Percentiles rank a stretch among this genome's conserved stretches.
phyloP scores from a whole-genome alignment of 495 filamentous ascomycete genomes.

The Halenospora varia region DNA sequence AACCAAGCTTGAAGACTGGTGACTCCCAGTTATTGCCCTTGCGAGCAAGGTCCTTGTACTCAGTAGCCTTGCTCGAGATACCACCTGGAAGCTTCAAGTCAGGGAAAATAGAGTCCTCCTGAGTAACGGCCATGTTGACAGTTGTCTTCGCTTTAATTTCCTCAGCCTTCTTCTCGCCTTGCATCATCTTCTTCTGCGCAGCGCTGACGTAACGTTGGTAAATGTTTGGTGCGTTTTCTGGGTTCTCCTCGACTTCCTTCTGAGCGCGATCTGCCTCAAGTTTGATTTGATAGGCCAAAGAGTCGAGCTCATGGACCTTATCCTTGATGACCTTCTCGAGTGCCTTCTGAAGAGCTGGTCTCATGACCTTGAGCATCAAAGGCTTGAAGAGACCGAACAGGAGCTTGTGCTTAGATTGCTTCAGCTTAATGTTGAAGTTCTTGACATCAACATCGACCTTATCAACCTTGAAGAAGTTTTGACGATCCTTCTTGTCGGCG shows the following conservation, averaged over 20 bases:
- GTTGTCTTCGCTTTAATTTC: conserved; percentile 63
- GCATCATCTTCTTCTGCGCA: conserved; percentile 65
- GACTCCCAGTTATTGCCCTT: conserved; percentile 95
- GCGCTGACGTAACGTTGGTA: conserved; percentile 80
- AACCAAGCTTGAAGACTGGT: conserved; percentile 86
- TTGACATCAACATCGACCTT: conserved; percentile 78
- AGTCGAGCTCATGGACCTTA: conserved; percentile 66
- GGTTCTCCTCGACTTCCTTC: conserved; percentile 61
- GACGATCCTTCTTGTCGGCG: conserved; percentile 68
- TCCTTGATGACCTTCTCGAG: conserved; percentile 85
- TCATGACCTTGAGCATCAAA: conserved; percentile 75
- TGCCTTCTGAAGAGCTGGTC: conserved; percentile 79
- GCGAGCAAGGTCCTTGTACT: conserved; percentile 82
- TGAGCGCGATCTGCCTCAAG: conserved; percentile 72
- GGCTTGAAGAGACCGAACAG: conserved; percentile 88
- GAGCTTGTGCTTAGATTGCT: conserved; percentile 91
- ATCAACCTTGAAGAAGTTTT: conserved; percentile 91
- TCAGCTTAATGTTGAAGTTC: conserved; percentile 83
- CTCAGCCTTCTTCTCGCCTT: conserved; percentile 70
- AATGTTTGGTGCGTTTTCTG: conserved; percentile 76
- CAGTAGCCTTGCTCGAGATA: conserved; percentile 89
- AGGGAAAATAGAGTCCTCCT: conserved; percentile 87
- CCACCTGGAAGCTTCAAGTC: conserved; percentile 84
- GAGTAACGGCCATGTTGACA: conserved; percentile 81
- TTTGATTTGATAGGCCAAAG: conserved; percentile 69